A percentile compares a stretch with the other conserved stretches of the same genome.
Conservation (phyloP, 768 basidiomycete genomes). For the Podaxis sp. region DNA sequence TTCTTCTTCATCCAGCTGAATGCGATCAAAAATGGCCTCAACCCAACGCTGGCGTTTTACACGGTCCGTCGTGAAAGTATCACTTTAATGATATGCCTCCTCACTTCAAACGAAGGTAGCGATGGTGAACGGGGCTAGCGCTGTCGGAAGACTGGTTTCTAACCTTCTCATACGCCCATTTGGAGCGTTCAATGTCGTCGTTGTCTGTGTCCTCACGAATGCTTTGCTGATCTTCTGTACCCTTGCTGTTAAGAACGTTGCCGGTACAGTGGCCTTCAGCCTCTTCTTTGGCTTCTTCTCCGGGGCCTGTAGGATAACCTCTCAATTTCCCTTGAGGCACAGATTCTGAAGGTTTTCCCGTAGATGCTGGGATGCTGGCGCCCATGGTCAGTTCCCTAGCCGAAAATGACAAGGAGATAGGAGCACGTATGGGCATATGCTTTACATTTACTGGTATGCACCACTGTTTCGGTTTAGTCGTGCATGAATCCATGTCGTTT, state of each 20-base stretch:
- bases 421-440: slow-evolving; percentile 50
- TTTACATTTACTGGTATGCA: slow-evolving; percentile 45
- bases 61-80: slow-evolving; percentile 33
- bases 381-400: slow-evolving; percentile 45
- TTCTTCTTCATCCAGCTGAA: slow-evolving; percentile 58
- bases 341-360: slow-evolving; percentile 12
- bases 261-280: slow-evolving; percentile 37
- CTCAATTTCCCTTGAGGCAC: neutral
- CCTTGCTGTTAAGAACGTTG: slow-evolving; percentile 33
- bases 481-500: neutral
- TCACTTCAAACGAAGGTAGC: slow-evolving; percentile 35
- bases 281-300: slow-evolving; percentile 46
- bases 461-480: neutral
- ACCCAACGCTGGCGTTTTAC: slow-evolving; percentile 52
- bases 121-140: slow-evolving; percentile 48
- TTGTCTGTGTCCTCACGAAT: slow-evolving; percentile 29
- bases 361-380: slow-evolving; percentile 40
- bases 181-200: slow-evolving; percentile 42
- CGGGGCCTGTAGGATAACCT: slow-evolving; percentile 38
- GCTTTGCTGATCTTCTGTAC: slow-evolving; percentile 41
- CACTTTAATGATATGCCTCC: neutral
- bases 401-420: slow-evolving; percentile 47
- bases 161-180: slow-evolving; percentile 37
- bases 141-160: slow-evolving; percentile 45
- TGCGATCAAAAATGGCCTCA: slow-evolving; percentile 44